Base-by-base conservation (phyloP, 176 grass and related monocot genomes). In the Triticum dicoccoides region DNA sequence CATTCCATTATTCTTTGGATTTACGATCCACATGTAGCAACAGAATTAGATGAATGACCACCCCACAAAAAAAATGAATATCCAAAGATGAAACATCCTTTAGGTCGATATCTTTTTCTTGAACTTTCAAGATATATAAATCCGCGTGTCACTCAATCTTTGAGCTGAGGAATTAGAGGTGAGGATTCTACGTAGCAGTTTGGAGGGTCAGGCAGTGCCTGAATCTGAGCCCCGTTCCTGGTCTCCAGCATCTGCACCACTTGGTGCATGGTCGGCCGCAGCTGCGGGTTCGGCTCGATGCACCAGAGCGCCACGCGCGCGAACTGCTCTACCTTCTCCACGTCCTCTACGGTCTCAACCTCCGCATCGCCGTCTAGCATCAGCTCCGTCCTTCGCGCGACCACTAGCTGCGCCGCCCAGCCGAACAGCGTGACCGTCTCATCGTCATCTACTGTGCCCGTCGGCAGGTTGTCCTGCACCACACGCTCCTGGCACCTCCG, bases 401-500 rank as follows among this genome's bases (percentile, higher is more conserved):
- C 7, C 6, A 83, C 64, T 6, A 88, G 10, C 49, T 88, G 73
- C 1, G 51, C 38, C 4, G 87, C 73, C 80, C 80, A 88, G 0
- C 86, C 80, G 9, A 88, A 88, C 27, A 88, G 2, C 0, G 73
- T 83, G 51, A 78, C 66, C 3, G 85, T 80, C 54, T 73, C 37
- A 20, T 45, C 65, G 9, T 2, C 13, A 0, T 11, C 17, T 39
- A 0, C 11, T 0, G 8, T n/a, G 11, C 1, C 1, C n/a, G 6
- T 15, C 14, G 49, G 49, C 14, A 17, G 49, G 49, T 52, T 6
- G 14, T 14, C 14, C 5, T 52, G 49, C 49, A 15, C 5, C 49
- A 56, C 51, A 2, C 63, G 84, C 1, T 86, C 75, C 14, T 86
- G 64, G 75, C 84, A 79, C 76, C 14, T 58, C 32, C 49, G 63